Evolutionary conservation across 495 filamentous ascomycete species (phyloP), one percentile per base, ranked within the genome.

Genomic region (Rhypophila decipiens): DNA sequence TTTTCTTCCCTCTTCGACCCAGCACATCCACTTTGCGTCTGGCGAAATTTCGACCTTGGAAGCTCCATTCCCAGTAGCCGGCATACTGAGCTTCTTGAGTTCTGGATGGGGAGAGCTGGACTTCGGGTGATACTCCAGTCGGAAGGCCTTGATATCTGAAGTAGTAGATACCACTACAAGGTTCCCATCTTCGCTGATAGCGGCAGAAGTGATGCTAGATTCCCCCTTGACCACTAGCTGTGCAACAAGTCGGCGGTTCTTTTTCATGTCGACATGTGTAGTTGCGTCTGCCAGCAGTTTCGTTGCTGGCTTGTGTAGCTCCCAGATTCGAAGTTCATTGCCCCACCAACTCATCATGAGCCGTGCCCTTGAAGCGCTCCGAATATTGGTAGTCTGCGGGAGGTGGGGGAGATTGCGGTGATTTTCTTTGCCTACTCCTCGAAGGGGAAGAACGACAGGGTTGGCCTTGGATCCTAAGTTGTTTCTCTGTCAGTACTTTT

Each of bases 341-440:
- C 91, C 86, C 93, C 93, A 99, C 84, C 88, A 97, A 57, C 87
- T 89, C 67, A 91, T 79, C 10, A 98, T 67, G 15, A 95, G 63
- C 29, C 91, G 76, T 24, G 77, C 77, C 17, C 75, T 79, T 2
- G 83, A 75, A 11, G 89, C 80, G 42, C 86, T 88, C 22, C 78
- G 70, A 7, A 96, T 56, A 3, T 80, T 77, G 1, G 84, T 76
- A 15, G 75, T 74, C 65, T 96, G 93, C 1, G 93, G 91, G 17
- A 96, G 72, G 55, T 79, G 77, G 5, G 90, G 79, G 9, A 99
- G 72, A 1, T 80, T 76, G 27, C 88, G 73, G 60, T 94, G 86
- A 54, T 88, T 71, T 60, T 97, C 90, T 53, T 81, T 83, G 44
- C 85, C 83, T 39, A 87, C 90, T 58, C 85, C 75, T 42, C 81